Percentiles rank a stretch among this genome's conserved stretches.
These are phyloP conservation scores for Thalassiosira profunda DNA, from an alignment of 108 stramenopile genomes.

Conservation along the genomic window DNA sequence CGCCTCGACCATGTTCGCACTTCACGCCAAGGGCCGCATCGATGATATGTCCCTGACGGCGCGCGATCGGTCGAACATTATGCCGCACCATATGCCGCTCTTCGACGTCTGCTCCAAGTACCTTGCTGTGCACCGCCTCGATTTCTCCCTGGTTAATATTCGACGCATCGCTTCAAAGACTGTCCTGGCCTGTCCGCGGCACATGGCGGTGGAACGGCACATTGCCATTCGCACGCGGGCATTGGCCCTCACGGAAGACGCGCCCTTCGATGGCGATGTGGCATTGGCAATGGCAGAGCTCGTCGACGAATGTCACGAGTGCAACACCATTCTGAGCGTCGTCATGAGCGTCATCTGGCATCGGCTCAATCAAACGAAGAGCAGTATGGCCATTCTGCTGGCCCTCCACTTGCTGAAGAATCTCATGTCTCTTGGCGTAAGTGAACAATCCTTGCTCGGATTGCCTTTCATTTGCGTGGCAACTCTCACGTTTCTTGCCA, in stretches of 20 bases:
- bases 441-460: not conserved
- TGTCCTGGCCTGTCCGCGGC: constrained; percentile 63
- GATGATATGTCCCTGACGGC: constrained; percentile 63
- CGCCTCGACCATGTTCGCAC: constrained; percentile 79
- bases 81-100: constrained; percentile 70
- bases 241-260: constrained; percentile 80
- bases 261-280: constrained; percentile 73
- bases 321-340: constrained; percentile 65
- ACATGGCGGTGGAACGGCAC: constrained; percentile 47
- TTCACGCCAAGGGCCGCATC: constrained; percentile 76
- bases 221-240: constrained; percentile 63
- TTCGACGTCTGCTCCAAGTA: constrained; percentile 75
- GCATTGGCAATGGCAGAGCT: constrained; percentile 62
- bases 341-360: constrained; percentile 90
- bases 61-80: constrained; percentile 37
- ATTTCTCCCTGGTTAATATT: constrained; percentile 70
- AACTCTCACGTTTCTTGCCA: constrained; percentile 4
- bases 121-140: constrained; percentile 63
- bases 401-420: constrained; percentile 77
- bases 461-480: not conserved
- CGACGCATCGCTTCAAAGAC: constrained; percentile 69
- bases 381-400: constrained; percentile 67
- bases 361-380: constrained; percentile 72
- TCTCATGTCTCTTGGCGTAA: constrained; percentile 77
- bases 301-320: constrained; percentile 72